phyloP scores from a whole-genome alignment of 495 filamentous ascomycete genomes.

The Letharia columbiana region DNA sequence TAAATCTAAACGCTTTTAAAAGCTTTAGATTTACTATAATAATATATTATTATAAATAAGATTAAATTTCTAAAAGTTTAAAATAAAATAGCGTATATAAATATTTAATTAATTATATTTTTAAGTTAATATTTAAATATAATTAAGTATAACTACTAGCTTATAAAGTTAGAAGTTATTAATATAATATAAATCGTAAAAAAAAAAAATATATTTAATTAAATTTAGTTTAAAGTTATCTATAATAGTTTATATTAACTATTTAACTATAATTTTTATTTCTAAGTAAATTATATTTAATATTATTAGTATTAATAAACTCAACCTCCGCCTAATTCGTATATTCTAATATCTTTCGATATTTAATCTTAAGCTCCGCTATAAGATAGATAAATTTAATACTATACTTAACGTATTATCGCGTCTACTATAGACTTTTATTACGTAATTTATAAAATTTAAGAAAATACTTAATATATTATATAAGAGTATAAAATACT shows the following conservation, averaged over 20 bases:
- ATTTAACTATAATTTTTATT: slow-evolving; percentile 9
- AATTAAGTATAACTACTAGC: not conserved
- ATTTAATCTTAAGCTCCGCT: slow-evolving; percentile 10
- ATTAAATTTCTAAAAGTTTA: too few relatives aligned
- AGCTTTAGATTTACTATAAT: not conserved
- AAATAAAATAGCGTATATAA: too few relatives aligned
- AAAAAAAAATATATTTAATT: not conserved
- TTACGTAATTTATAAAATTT: not conserved
- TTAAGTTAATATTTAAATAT: not conserved
- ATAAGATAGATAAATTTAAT: slow-evolving; percentile 12
- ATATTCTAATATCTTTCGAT: slow-evolving; percentile 5
- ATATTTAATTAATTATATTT: slow-evolving; percentile 1
- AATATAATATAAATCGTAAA: not conserved
- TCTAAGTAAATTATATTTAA: not conserved
- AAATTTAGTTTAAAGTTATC: not conserved
- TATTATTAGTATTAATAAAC: slow-evolving; percentile 12
- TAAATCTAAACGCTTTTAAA: not conserved
- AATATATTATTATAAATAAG: not conserved
- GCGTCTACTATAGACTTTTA: not conserved
- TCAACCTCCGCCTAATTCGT: not conserved
- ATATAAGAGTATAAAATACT: not conserved
- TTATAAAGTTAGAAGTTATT: not conserved
- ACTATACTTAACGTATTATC: not conserved
- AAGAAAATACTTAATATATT: not conserved
- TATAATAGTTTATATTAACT: slow-evolving; percentile 6